Evolutionary conservation across 2,329 filamentous ascomycete genomes (phyloP), one percentile per base, ranked within the genome.

Genomic region (Aspergillus phoenicis): DNA sequence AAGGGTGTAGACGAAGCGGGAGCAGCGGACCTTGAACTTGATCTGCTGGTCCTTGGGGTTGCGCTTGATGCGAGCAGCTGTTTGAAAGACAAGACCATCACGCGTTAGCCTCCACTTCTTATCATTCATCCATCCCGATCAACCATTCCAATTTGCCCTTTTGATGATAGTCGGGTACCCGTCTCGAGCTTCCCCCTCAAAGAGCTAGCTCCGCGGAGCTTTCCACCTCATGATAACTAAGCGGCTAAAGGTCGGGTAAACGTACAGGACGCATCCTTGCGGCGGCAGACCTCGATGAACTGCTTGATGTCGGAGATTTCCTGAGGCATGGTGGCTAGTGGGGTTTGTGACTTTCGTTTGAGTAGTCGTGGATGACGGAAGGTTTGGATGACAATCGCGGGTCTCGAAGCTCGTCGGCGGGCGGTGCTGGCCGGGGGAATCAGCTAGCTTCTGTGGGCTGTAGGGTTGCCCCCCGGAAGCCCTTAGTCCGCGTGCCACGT

Each of bases 11-110:
- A 99, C 87, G 87, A 95, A 89, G 78, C 89, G 88, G 81, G 91
- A 87, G 90, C 95, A 98, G 83, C 95, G 92, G 87, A 99, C 94
- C 92, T 99, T 99, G 93, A 99, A 98, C 91, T 99, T 99, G 89
- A 95, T 93, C 87, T 94, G 89, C 81, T 89, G 87, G 78, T 85
- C 84, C 84, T 90, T 89, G 83, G 89, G 90, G 89, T 89, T 96
- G 88, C 96, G 95, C 93, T 98, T 94, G 87, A 94, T 92, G 82
- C 91, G 89, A 78, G 91, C 91, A 83, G 91, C 91, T 94, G 68
- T 53, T 36, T 11, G 11, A 36, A 5, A 36, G 33, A n/a, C 7
- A 24, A 53, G 64, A 64, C 52, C 57, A 68, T 67, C 60, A 66
- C 63, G 62, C 54, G 59, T 61, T 57, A 59, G 57, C 58, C 47